Base-by-base conservation (phyloP, 108 stramenopile species). In the Pelagomonas calceolata region DNA sequence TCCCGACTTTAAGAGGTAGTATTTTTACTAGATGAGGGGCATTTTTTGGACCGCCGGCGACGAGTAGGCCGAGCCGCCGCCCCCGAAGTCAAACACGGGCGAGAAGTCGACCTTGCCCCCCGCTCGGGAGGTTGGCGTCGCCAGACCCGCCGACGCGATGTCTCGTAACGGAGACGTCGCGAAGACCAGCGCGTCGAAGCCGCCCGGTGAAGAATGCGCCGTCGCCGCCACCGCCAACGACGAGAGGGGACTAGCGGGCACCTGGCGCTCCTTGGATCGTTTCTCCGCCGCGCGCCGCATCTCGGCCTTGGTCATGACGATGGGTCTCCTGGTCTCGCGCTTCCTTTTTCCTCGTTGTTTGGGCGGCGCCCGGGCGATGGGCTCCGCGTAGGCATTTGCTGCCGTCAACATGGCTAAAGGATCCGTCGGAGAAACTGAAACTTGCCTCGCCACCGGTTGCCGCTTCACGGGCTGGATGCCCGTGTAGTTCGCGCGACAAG, bases 401-500 rank as follows among this genome's bases (percentile, higher is more conserved):
- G 1, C 21, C 51, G 51, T 12, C 7, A 4, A 17, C 7, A 26
- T 1, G 51, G 14, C 14, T 1, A 26, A 26, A 1, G 51, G 7
- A 17, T 1, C 21, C 51, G 51, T 12, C 7, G 51, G 14, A 17
- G 51, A 1, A 3, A 26, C 51, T 1, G 26, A 17, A 12, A 1
- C 21, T 26, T 60, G 51, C 51, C 26, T 17, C 21, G 51, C 51
- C 51, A 9, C 51, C 7, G 51, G 51, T 26, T 17, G 18, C 21
- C 21, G 51, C 0, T 26, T 12, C 21, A 12, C 0, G 7, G 51
- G 7, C 51, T 17, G 3, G 51, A 3, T 12, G 7, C 7, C 26
- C 0, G 51, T 60, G 67, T 68, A 66, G 63, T 65, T 71, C 32
- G 83, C 86, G 36, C 90, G 89, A 29, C 91, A 88, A 18, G 92